These are phyloP conservation scores for Globisporangium cylindrosporum DNA, from an alignment of 352 stramenopile genomes.

Conservation along the genomic window DNA sequence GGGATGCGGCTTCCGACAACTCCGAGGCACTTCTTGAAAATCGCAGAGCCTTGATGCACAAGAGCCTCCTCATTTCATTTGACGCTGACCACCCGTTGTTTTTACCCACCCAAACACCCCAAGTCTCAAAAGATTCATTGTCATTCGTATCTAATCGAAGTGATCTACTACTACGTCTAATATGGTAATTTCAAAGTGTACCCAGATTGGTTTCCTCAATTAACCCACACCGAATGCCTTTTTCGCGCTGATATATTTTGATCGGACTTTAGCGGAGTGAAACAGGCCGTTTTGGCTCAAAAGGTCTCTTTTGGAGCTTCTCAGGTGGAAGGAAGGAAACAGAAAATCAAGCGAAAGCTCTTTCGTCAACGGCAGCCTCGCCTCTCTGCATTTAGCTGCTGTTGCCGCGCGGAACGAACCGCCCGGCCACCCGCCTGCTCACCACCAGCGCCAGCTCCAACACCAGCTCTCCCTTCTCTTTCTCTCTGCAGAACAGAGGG, in stretches of 20 bases:
- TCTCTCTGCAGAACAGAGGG: not conserved
- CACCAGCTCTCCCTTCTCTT: not conserved
- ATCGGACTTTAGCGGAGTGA: not conserved
- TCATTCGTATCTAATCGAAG: not conserved
- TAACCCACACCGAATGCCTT: not conserved
- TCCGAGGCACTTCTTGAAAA: too few relatives aligned
- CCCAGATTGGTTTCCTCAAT: not conserved
- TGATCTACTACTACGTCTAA: not conserved
- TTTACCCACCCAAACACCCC: not conserved
- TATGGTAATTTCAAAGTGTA: not conserved
- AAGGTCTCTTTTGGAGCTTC: slow-evolving; percentile 6
- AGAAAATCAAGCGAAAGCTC: not conserved
- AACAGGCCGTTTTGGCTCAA: not conserved
- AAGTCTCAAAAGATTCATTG: too few relatives aligned
- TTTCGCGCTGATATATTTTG: slow-evolving; percentile 3
- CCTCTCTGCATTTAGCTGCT: slow-evolving; percentile 9
- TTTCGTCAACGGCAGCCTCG: not conserved
- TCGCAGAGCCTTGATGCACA: not conserved
- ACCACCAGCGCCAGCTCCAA: not conserved
- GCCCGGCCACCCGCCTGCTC: not conserved
- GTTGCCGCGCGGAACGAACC: not conserved
- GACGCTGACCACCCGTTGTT: not conserved
- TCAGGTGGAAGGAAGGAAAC: not conserved
- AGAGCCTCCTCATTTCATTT: not conserved
- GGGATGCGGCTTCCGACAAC: too few relatives aligned